These are phyloP conservation scores for Boletellus emodensis DNA, from an alignment of 768 basidiomycete genomes.

Conservation along the genomic window DNA sequence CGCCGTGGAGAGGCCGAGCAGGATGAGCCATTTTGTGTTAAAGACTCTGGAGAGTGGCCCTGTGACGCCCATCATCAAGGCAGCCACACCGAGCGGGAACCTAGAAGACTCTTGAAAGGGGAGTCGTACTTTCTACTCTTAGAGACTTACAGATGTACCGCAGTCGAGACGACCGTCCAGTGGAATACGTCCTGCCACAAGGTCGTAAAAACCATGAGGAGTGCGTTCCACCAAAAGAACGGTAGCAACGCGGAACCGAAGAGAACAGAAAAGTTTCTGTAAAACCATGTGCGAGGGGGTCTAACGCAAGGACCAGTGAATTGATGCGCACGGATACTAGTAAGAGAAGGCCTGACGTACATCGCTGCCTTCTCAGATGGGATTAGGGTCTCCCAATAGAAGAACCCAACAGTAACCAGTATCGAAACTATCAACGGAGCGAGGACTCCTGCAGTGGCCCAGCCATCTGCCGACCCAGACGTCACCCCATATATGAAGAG, in stretches of 20 bases:
- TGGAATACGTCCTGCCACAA: conserved; percentile 40
- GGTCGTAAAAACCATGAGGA: conserved; percentile 34
- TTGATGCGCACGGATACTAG: not conserved
- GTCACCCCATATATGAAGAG: conserved; percentile 44
- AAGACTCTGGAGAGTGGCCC: conserved; percentile 36
- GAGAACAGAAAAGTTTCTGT: conserved; percentile 39
- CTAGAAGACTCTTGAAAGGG: conserved; percentile 20
- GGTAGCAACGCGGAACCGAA: conserved; percentile 36
- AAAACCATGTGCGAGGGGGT: conserved; percentile 42
- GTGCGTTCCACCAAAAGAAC: conserved; percentile 40
- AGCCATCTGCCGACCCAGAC: conserved; percentile 46
- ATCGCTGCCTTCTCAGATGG: conserved; percentile 40
- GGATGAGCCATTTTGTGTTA: conserved; percentile 44
- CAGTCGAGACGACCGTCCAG: conserved; percentile 40
- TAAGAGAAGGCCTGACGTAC: conserved; percentile 23
- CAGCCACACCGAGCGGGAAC: conserved; percentile 40
- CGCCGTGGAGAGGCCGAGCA: conserved; percentile 38
- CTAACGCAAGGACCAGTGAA: conserved; percentile 16
- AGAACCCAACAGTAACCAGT: conserved; percentile 39
- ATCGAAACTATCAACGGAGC: conserved; percentile 45
- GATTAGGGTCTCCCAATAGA: conserved; percentile 46
- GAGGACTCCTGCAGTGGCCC: conserved; percentile 45
- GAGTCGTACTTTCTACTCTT: not conserved
- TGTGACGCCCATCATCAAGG: conserved; percentile 36
- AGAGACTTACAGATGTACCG: conserved; percentile 37